Percentiles rank a stretch among this genome's conserved stretches.
phyloP scores from a whole-genome alignment of 352 stramenopile species.

The Globisporangium ultimum region DNA sequence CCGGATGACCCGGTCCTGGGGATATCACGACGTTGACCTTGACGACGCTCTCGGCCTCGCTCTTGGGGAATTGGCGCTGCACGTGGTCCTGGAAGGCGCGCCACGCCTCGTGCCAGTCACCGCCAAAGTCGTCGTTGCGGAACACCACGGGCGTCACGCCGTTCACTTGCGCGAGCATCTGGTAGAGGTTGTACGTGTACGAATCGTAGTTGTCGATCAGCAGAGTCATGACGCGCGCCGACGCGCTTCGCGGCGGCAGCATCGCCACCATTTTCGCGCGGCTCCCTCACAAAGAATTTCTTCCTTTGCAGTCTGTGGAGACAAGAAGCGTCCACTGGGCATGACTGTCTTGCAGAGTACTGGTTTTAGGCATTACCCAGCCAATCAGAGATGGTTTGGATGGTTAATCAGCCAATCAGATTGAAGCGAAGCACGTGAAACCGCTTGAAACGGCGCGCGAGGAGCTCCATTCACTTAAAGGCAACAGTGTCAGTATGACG shows the following conservation, averaged over 20 bases:
- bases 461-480: background rate
- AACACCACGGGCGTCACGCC: constrained; percentile 85
- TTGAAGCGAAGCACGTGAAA: background rate
- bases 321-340: background rate
- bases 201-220: constrained; percentile 99
- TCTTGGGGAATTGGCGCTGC: constrained; percentile 16
- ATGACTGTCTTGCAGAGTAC: background rate
- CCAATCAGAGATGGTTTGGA: background rate
- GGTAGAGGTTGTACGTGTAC: constrained; percentile 97
- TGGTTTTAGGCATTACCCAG: background rate
- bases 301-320: background rate
- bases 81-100: constrained; percentile 42
- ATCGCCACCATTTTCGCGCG: constrained; percentile 21
- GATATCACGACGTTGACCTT: constrained; percentile 87
- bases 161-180: constrained; percentile 93
- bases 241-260: constrained; percentile 9
- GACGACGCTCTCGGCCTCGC: constrained; percentile 15
- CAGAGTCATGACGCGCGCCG: constrained; percentile 56
- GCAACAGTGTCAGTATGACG: no score
- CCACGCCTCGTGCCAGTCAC: constrained; percentile 63
- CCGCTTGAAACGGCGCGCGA: constrained; percentile 1
- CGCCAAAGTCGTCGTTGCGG: constrained; percentile 89
- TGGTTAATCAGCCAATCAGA: background rate
- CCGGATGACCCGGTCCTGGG: constrained; percentile 89
- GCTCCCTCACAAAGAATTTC: no score